Evolutionary conservation across 352 stramenopile genomes (phyloP), one percentile per base, ranked within the genome.

Genomic region (Aphanomyces invadans): DNA sequence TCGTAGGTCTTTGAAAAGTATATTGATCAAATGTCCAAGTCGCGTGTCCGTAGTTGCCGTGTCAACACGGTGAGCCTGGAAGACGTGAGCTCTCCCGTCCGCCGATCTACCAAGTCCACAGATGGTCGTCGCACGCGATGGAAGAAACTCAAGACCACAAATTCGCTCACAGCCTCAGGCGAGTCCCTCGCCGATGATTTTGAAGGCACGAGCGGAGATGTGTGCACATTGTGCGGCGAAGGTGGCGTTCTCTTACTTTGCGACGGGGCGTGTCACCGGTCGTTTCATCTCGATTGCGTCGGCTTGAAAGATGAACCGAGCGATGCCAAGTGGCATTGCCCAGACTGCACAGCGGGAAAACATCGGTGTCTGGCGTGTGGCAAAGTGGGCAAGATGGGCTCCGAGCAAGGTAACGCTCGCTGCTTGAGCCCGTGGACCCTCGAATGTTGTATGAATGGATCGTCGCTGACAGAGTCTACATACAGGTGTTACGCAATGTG

Each of bases 311-410:
- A 76, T 4, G 85, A 94, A 26, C 84, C 86, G 0, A 83, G 89
- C 15, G 88, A 93, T 48, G 84, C 91, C 31, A 81, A 90, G 25
- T 97, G 90, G 90, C 71, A 96, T 28, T 97, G 91, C 36, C 89
- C 88, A 5, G 89, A 97, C 75, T 97, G 89, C 66, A 73, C 78
- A 15, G 83, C 83, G 5, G 87, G 88, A 21, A 88, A 87, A n/a
- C 87, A 96, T 70, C 93, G 95, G 80, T 97, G 91, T 57, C 64
- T 97, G 68, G 84, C 95, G 51, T 97, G 91, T 71, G 93, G 92
- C 67, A 79, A 95, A 72, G 87, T 95, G 0, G 89, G 89, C 36
- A 86, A 95, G 69, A 93, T 95, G 84, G 86, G 85, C 29, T 80
- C 78, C 0, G 85, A 97, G 70, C 94, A 90, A 71, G 88, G 49